phyloP scores from a whole-genome alignment of 306 rosid species.

The Acacia confusa region DNA sequence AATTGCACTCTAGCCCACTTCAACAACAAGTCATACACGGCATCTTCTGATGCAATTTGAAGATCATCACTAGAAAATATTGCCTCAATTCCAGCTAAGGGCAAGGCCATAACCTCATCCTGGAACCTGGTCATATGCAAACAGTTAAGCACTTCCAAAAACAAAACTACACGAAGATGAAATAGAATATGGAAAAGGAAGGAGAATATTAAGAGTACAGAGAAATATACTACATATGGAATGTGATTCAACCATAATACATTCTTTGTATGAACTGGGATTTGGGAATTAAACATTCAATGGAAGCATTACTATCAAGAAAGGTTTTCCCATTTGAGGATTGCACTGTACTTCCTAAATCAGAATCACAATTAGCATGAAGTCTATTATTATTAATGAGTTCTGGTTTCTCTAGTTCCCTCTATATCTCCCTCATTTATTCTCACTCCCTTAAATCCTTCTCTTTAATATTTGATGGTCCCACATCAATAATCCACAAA shows the following conservation, averaged over 20 bases:
- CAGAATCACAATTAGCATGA: background rate
- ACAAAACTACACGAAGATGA: background rate
- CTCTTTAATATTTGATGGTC: background rate
- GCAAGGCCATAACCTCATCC: slow-evolving; percentile 87
- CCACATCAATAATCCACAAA: background rate
- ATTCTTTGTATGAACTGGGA: background rate
- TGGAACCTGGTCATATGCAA: slow-evolving; percentile 63
- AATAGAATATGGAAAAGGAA: background rate
- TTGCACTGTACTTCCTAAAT: background rate
- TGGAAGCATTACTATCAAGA: background rate
- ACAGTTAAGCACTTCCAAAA: slow-evolving; percentile 26
- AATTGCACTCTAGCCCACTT: slow-evolving; percentile 81
- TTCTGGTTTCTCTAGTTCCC: background rate
- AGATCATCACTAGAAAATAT: slow-evolving; percentile 86
- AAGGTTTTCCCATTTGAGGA: background rate
- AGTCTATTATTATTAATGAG: background rate
- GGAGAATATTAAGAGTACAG: background rate
- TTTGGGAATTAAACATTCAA: background rate
- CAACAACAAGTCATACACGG: slow-evolving; percentile 87
- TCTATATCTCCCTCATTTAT: background rate
- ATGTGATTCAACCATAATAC: background rate
- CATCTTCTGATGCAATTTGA: slow-evolving; percentile 98
- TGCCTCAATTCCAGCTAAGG: slow-evolving; percentile 91
- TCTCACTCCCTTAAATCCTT: background rate
- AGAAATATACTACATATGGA: background rate